Conservation (phyloP, 352 stramenopile species). For the Phytophthora idaei region DNA sequence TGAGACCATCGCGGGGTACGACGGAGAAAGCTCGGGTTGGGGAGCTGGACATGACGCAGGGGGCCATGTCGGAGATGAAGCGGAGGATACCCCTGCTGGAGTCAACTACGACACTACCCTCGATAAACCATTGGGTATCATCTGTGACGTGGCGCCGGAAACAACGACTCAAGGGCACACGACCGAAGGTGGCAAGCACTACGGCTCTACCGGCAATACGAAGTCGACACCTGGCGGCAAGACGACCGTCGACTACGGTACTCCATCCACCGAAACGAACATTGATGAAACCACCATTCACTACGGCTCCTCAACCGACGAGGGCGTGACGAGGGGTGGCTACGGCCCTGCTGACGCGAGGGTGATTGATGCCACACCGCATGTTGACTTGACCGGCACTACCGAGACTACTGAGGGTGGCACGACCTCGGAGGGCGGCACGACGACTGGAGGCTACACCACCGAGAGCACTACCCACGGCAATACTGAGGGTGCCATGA, state of each 20-base stretch:
- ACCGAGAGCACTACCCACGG: neutral
- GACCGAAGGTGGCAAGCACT: neutral
- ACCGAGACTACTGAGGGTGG: slow-evolving; percentile 2
- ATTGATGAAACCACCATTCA: slow-evolving; percentile 1
- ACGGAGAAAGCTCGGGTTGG: slow-evolving; percentile 5
- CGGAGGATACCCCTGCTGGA: neutral
- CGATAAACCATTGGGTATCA: slow-evolving; percentile 5
- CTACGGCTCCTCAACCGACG: neutral
- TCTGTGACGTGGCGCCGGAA: slow-evolving; percentile 1
- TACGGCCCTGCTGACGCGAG: neutral
- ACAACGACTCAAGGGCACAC: neutral
- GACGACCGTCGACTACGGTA: neutral
- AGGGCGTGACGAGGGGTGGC: neutral
- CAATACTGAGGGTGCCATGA: neutral
- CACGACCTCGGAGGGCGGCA: neutral
- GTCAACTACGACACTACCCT: slow-evolving; percentile 1
- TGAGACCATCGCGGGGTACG: slow-evolving; percentile 1
- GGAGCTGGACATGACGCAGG: neutral
- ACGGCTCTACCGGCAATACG: neutral
- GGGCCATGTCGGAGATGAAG: neutral
- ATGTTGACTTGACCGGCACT: neutral
- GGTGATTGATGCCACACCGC: neutral
- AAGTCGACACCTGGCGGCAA: neutral
- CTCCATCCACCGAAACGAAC: neutral
- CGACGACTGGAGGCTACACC: neutral